Evolutionary conservation across 2,329 filamentous ascomycete genomes (phyloP), one percentile per base, ranked within the genome.

Genomic region (Colletotrichum limetticola): DNA sequence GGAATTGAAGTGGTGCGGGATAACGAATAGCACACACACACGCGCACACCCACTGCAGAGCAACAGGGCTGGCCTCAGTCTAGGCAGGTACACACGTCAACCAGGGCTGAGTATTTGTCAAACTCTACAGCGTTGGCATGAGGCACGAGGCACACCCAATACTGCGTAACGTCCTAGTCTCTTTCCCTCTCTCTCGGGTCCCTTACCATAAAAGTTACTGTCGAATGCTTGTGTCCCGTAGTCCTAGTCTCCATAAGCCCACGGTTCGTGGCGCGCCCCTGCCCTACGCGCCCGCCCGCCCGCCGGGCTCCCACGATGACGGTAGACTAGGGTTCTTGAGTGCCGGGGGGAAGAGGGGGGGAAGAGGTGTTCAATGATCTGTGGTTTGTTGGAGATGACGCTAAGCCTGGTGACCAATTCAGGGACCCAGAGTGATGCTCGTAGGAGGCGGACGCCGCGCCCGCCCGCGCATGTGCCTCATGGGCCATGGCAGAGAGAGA

Each of bases 271-370:
- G 42, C 42, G 68, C 30, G 5, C 55, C 55, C 63, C 55, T 62
- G 56, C 57, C 57, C 66, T 26, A 14, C 28, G 28, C 62, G 42
- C 62, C 37, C 37, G 37, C 37, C 37, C 68, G 61, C 61, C 60
- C 61, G 67, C 42, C 59, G 67, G 57, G 42, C 57, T 46, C 35
- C 22, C 22, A 58, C 57, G 42, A 24, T 58, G 64, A 52, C 64
- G 49, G 64, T 64, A 71, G 68, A 58, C 52, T 58, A 62, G 49
- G n/a, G 57, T 58, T 57, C 26, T 52, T 52, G 56, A 35, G 32
- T 61, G 66, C 68, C 56, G 62, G 62, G 68, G 62, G 4, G 5
- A 5, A 5, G 35, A 5, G 35, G 35, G 35, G 14, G 14, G 12
- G 14, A 35, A 4, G 30, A 30, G 30, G 30, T 30, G 30, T 66